phyloP scores from a whole-genome alignment of 805 yeast genomes.

The Candida vartiovaarae region DNA sequence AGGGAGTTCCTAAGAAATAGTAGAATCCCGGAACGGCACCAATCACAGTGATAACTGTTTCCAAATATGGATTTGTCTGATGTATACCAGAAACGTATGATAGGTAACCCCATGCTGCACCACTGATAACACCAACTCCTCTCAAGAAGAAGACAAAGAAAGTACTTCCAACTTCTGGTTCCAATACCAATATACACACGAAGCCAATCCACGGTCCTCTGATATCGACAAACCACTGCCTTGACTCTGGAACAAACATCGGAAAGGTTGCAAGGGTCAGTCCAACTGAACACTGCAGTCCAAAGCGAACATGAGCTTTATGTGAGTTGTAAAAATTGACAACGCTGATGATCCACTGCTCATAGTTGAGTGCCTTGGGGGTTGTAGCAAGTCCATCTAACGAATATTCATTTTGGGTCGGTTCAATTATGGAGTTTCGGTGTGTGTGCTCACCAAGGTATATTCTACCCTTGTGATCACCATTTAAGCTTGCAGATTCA shows the following conservation, averaged over 20 bases:
- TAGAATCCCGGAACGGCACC: constrained; percentile 43
- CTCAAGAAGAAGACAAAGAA: constrained; percentile 40
- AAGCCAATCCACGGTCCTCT: constrained; percentile 50
- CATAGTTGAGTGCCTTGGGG: not conserved
- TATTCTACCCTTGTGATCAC: constrained; percentile 14
- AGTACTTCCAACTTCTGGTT: constrained; percentile 45
- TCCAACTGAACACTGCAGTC: constrained; percentile 38
- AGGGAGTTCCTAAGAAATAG: constrained; percentile 37
- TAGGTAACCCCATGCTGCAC: constrained; percentile 44
- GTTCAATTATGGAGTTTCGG: not conserved
- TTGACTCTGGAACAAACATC: constrained; percentile 39
- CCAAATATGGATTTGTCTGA: constrained; percentile 34
- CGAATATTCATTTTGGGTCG: not conserved
- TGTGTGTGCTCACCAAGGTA: constrained; percentile 1
- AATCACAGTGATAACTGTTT: constrained; percentile 34
- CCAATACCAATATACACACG: constrained; percentile 41
- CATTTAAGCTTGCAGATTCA: constrained; percentile 31
- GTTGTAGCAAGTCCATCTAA: not conserved
- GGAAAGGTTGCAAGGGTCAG: constrained; percentile 43
- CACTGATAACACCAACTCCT: constrained; percentile 39
- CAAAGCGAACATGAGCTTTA: constrained; percentile 36
- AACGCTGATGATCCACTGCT: not conserved
- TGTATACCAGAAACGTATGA: constrained; percentile 34
- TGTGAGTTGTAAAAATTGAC: constrained; percentile 9
- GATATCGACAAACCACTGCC: constrained; percentile 41